Evolutionary conservation across 352 stramenopile species (phyloP), one percentile per base, ranked within the genome.

Genomic region (Pilasporangium apinafurcum): DNA sequence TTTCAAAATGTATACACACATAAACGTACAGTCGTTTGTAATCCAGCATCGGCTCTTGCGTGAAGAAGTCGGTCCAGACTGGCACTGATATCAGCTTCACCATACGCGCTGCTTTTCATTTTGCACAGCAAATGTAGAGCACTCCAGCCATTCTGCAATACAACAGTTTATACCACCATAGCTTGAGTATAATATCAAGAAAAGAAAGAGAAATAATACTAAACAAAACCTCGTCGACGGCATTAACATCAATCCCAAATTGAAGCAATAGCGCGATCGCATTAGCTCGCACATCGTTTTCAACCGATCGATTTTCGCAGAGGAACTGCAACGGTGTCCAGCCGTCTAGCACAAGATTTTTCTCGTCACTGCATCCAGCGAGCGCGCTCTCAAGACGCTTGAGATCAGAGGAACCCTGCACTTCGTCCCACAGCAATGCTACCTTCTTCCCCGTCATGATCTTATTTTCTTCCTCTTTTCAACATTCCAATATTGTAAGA

Each of bases 271-370:
- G 32, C 4, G 55, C 45, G 37, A 93, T 51, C 13, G 53, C 63
- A 25, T 55, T 42, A 18, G 64, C 68, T 14, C 76, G 70, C 8
- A 37, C 40, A 22, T 37, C 38, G 34, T 80, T 58, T 14, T 55
- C 51, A 36, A 82, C 56, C 4, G 49, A 50, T 28, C 69, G 69
- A 40, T 90, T 91, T 29, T 89, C 76, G 27, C 76, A 78, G 18
- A 70, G 40, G 31, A 76, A 93, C 34, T 91, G 81, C 44, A 93
- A 64, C 40, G 76, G 76, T 21, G 76, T 81, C 81, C 81, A 93
- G 28, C 76, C 76, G 39, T 93, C 81, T 28, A 85, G 51, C 52
- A 65, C 6, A 2, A 57, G 37, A 8, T 37, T 47, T 8, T 24
- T 22, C 9, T 62, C 59, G 16, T 10, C 31, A 0, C 51, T 32